Conservation (phyloP, 768 basidiomycete species). For the Crassisporium funariophilum region DNA sequence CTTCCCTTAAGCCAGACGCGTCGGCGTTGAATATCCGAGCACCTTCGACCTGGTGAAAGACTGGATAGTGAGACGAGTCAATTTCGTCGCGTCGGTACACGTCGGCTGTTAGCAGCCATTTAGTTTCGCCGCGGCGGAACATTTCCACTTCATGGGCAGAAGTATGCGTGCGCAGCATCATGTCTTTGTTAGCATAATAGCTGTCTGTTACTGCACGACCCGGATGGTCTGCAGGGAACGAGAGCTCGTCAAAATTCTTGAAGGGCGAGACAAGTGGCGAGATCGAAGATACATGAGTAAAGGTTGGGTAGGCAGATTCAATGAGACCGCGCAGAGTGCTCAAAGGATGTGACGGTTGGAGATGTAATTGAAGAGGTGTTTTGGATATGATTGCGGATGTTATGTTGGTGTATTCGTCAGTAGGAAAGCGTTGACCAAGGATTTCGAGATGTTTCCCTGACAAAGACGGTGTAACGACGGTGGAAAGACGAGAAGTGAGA, state of each 20-base stretch:
- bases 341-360: constrained; percentile 79
- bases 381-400: constrained; percentile 85
- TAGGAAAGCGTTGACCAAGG: constrained; percentile 66
- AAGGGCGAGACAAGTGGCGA: constrained; percentile 88
- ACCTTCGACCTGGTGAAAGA: constrained; percentile 99
- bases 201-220: constrained; percentile 89
- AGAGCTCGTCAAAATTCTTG: constrained; percentile 96
- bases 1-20: constrained; percentile 54
- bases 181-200: constrained; percentile 89
- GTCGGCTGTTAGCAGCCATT: constrained; percentile 93
- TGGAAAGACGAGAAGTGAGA: constrained; percentile 10
- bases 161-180: constrained; percentile 97
- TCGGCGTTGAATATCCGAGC: constrained; percentile 77
- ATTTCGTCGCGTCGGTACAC: constrained; percentile 99
- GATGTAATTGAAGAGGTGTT: constrained; percentile 74
- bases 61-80: constrained; percentile 93
- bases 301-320: constrained; percentile 80
- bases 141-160: constrained; percentile 98
- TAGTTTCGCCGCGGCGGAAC: constrained; percentile 72
- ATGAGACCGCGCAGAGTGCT: constrained; percentile 82
- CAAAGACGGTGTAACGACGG: constrained; percentile 16
- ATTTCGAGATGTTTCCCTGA: constrained; percentile 42
- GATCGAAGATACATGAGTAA: constrained; percentile 71
- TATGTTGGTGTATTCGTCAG: constrained; percentile 84
- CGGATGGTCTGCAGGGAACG: constrained; percentile 91